A percentile compares a stretch with the other conserved stretches of the same genome.
Evolutionary conservation across 2,329 filamentous ascomycete genomes (phyloP).

Genomic region (Pseudopyricularia cyperi): DNA sequence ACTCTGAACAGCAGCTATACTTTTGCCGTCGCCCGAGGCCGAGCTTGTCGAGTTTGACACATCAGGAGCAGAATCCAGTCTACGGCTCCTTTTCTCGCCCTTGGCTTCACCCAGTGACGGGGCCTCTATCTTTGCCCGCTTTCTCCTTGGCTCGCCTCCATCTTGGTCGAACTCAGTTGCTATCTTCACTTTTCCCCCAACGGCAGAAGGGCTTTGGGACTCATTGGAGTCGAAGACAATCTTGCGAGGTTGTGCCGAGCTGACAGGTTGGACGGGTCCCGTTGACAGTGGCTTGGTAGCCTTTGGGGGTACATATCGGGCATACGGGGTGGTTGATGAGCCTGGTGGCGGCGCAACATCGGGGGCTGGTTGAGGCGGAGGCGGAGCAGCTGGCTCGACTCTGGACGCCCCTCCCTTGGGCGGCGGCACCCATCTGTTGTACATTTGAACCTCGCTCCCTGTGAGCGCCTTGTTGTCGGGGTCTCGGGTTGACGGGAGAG

Average conservation of each 20-base stretch:
- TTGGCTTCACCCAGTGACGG: slow-evolving; percentile 12
- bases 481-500: not conserved
- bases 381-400: slow-evolving; percentile 1
- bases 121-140: slow-evolving; percentile 12
- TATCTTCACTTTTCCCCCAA: slow-evolving; percentile 3
- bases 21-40: not conserved
- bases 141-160: slow-evolving; percentile 12
- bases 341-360: slow-evolving; percentile 10
- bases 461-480: not conserved
- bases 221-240: slow-evolving; percentile 14
- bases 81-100: slow-evolving; percentile 17
- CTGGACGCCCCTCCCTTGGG: slow-evolving; percentile 11
- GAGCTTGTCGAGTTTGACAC: not conserved
- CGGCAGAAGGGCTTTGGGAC: not conserved
- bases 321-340: no score
- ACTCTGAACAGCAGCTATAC: not conserved
- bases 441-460: slow-evolving; percentile 7
- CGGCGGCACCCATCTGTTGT: slow-evolving; percentile 23
- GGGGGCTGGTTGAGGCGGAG: slow-evolving; percentile 4
- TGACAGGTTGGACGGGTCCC: not conserved
- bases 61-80: slow-evolving; percentile 1
- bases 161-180: slow-evolving; percentile 11
- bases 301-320: slow-evolving; percentile 7
- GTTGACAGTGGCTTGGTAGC: not conserved
- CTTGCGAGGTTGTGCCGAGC: slow-evolving; percentile 6